Evolutionary conservation across 1,284 basidiomycete genomes (phyloP), one percentile per base, ranked within the genome.

Genomic region (Ganoderma resinaceum): DNA sequence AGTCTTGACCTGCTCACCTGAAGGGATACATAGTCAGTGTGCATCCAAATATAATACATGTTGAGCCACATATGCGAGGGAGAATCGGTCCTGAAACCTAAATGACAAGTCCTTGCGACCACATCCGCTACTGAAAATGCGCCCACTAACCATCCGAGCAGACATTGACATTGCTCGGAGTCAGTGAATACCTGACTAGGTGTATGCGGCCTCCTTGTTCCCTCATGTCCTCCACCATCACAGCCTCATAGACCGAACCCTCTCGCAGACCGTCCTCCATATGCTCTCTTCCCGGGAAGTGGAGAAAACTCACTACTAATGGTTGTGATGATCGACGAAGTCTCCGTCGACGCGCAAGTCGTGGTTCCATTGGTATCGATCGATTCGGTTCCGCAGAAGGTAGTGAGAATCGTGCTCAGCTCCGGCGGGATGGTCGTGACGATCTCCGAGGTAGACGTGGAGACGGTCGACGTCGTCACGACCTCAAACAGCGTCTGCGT

Each of bases 401-500:
- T 31, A 53, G 62, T 66, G 31, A 65, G 29, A 31, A 71, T 31
- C 1, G 76, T 76, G 29, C 71, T 74, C 11, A 76, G 61, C n/a
- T 68, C 69, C 1, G 75, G 68, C 9, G 74, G 73, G 23, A 72
- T 64, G 33, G 75, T 74, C 23, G 71, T 72, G 42, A 74, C 38
- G 64, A 72, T 72, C 2, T 73, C 71, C 9, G 72, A 69, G 65
- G 71, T 66, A 35, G 75, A 69, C 35, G 72, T 72, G 33, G 70
- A 66, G 49, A 62, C 61, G 49, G 62, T 70, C 29, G 71, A 73
- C 33, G 71, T 71, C 65, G 73, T 73, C 66, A 75, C 23, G 26
- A 74, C 67, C 43, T 72, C 72, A 72, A 73, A 76, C 38, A 71
- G 72, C 49, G 75, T 75, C 66, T 72, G 69, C 18, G 77, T 77